phyloP scores from a whole-genome alignment of 2,329 filamentous ascomycete species.

The Colletotrichum karsti region DNA sequence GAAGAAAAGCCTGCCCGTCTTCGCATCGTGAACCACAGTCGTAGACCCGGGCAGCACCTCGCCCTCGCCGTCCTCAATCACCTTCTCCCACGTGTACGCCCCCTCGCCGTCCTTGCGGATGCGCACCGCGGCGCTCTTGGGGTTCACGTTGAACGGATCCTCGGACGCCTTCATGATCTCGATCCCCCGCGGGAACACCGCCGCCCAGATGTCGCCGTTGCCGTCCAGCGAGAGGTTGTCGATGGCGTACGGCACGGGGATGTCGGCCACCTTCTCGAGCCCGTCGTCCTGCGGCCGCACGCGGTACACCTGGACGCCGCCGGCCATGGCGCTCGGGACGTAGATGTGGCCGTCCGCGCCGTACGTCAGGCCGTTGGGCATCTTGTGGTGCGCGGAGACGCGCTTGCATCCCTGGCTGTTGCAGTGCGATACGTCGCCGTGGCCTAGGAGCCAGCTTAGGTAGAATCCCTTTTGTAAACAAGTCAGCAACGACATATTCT shows the following conservation, averaged over 20 bases:
- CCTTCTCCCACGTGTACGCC: conserved; percentile 34
- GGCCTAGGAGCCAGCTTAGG: conserved; percentile 33
- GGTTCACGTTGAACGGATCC: conserved; percentile 31
- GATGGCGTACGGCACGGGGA: conserved; percentile 32
- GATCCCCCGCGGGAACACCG: conserved; percentile 31
- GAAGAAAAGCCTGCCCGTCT: conserved; percentile 37
- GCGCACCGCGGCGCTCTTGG: conserved; percentile 32
- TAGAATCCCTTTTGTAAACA: conserved; percentile 19
- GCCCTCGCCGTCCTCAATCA: conserved; percentile 35
- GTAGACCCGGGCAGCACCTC: conserved; percentile 36
- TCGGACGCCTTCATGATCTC: conserved; percentile 25
- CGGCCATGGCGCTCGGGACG: conserved; percentile 36
- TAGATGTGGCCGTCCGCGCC: conserved; percentile 39
- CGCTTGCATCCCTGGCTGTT: conserved; percentile 31
- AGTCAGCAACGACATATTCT: background rate
- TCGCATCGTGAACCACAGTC: conserved; percentile 36
- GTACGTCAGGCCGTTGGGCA: conserved; percentile 41
- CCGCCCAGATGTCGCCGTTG: conserved; percentile 35
- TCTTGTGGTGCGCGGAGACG: conserved; percentile 32
- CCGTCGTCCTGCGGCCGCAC: conserved; percentile 8
- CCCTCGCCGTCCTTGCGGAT: conserved; percentile 28
- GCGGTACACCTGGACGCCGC: conserved; percentile 32
- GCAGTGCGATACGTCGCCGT: conserved; percentile 40
- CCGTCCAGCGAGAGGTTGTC: conserved; percentile 37
- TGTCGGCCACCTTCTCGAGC: conserved; percentile 28